Evolutionary conservation across 2,329 filamentous ascomycete species (phyloP).

Genomic region (Colletotrichum sansevieriae): DNA sequence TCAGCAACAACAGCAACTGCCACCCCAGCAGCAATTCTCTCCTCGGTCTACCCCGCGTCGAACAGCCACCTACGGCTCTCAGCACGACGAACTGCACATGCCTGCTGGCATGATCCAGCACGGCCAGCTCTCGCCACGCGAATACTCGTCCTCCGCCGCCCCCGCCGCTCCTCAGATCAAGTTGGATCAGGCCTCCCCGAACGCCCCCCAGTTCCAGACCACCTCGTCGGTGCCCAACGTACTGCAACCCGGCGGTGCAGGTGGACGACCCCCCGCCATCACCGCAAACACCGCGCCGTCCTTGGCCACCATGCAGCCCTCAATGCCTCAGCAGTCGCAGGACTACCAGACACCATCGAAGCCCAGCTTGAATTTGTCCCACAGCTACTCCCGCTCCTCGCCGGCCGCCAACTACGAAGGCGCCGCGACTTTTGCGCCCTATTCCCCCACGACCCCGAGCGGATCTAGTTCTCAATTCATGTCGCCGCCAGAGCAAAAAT

Average conservation of each 20-base stretch:
- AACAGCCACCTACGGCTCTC: conserved; percentile 54
- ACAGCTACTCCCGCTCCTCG: conserved; percentile 88
- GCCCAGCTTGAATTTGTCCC: conserved; percentile 73
- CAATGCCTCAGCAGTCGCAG: conserved; percentile 55
- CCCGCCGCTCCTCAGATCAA: conserved; percentile 62
- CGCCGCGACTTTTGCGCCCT: conserved; percentile 63
- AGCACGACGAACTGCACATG: conserved; percentile 69
- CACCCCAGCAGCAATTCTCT: conserved; percentile 52
- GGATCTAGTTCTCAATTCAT: conserved; percentile 49
- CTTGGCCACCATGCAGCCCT: conserved; percentile 61
- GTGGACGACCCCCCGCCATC: conserved; percentile 52
- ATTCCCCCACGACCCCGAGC: conserved; percentile 75
- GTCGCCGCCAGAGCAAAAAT: conserved; percentile 58
- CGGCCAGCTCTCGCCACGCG: conserved; percentile 61
- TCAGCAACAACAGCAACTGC: conserved; percentile 47
- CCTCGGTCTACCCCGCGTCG: conserved; percentile 51
- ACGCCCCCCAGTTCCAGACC: conserved; percentile 56
- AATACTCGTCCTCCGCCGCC: conserved; percentile 54
- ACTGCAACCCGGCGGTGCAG: conserved; percentile 64
- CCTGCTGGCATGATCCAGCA: conserved; percentile 59
- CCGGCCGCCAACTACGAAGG: conserved; percentile 73
- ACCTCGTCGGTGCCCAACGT: conserved; percentile 67
- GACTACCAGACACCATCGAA: conserved; percentile 76
- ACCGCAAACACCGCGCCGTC: conserved; percentile 60
- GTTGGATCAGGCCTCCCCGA: conserved; percentile 58